A percentile compares a stretch with the other conserved stretches of the same genome.
These are phyloP conservation scores for Populus davidiana DNA, from an alignment of 345 rosid genomes.

Conservation along the genomic window DNA sequence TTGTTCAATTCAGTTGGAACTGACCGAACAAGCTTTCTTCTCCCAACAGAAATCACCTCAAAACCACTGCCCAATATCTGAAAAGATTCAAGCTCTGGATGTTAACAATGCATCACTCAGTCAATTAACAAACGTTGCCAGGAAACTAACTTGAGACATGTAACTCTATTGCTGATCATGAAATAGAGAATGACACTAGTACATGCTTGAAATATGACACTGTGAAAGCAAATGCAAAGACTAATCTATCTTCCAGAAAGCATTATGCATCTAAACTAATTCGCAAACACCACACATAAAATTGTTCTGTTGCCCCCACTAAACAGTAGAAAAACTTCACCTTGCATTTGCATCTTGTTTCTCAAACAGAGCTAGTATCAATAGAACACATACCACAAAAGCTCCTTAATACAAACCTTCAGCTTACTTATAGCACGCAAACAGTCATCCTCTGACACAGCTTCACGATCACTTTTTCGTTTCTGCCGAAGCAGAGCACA, in stretches of 20 bases:
- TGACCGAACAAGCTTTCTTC: slow-evolving; percentile 81
- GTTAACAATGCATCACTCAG: background rate
- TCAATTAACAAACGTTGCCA: background rate
- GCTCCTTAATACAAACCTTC: slow-evolving; percentile 43
- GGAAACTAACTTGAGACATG: background rate
- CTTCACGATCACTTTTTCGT: slow-evolving; percentile 71
- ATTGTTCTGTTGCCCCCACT: background rate
- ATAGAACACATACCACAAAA: background rate
- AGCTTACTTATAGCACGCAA: slow-evolving; percentile 92
- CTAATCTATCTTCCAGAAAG: background rate
- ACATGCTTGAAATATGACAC: background rate
- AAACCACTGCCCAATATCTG: slow-evolving; percentile 84
- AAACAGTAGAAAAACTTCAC: background rate
- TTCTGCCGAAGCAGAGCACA: slow-evolving; percentile 67
- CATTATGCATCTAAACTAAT: background rate
- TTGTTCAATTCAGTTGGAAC: slow-evolving; percentile 91
- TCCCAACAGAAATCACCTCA: slow-evolving; percentile 87
- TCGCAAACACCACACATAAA: background rate
- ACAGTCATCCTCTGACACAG: slow-evolving; percentile 90
- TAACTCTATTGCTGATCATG: background rate
- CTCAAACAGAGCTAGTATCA: background rate
- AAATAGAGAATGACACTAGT: background rate
- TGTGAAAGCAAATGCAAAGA: background rate
- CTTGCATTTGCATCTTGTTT: background rate
- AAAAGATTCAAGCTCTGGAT: background rate